A percentile compares a stretch with the other conserved stretches of the same genome.
These are phyloP conservation scores for Rosa rugosa DNA, from an alignment of 306 rosid species.

Conservation along the genomic window DNA sequence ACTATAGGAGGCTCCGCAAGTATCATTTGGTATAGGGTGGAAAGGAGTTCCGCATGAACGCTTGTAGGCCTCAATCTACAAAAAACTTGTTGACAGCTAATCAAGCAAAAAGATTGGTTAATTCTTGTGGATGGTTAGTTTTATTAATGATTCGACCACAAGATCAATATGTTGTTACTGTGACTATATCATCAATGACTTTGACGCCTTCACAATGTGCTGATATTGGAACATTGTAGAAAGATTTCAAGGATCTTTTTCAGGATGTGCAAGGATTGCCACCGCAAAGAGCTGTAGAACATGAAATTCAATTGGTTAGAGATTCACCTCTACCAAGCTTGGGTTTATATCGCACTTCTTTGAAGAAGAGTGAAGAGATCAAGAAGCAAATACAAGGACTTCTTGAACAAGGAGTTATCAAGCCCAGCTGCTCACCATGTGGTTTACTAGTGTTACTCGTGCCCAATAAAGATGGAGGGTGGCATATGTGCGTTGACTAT, in stretches of 20 bases:
- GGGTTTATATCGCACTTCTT: neutral
- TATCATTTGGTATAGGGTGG: no score
- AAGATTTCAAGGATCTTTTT: neutral
- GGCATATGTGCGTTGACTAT: neutral
- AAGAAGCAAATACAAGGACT: neutral
- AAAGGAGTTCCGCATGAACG: no score
- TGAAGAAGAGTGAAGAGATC: neutral
- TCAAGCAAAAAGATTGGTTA: neutral
- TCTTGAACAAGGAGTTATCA: conserved; percentile 8
- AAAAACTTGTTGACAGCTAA: no score
- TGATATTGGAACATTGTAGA: neutral
- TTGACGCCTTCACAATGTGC: neutral
- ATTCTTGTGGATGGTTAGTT: neutral
- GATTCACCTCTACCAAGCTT: conserved; percentile 3
- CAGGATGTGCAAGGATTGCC: neutral
- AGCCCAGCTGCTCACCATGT: neutral
- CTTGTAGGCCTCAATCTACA: no score
- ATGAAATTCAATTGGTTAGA: neutral
- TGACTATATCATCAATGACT: neutral
- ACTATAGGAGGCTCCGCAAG: neutral
- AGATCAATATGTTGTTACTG: neutral
- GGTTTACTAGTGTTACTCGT: neutral
- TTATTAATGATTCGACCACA: neutral
- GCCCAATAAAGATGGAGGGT: neutral
- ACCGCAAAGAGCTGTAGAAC: neutral